Percentiles rank a stretch among this genome's conserved stretches.
Evolutionary conservation across 2,329 filamentous ascomycete species (phyloP).

Genomic region (Aureobasidium sp.): DNA sequence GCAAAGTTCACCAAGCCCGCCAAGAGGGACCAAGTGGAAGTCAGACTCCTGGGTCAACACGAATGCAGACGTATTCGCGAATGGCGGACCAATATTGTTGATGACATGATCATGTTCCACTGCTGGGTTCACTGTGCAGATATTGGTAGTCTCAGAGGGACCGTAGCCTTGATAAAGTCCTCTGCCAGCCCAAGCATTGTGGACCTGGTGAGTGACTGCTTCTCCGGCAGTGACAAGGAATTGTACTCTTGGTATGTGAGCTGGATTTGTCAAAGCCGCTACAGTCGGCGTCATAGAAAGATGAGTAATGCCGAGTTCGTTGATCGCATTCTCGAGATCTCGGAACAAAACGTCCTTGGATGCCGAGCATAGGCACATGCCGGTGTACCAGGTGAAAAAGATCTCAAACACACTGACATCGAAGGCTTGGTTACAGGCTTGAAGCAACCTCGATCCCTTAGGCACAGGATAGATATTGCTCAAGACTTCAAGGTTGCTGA

Average conservation of each 20-base stretch:
- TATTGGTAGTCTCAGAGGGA: constrained; percentile 80
- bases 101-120: constrained; percentile 54
- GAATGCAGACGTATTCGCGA: constrained; percentile 69
- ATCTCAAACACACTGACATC: constrained; percentile 87
- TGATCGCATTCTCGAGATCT: constrained; percentile 63
- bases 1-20: constrained; percentile 74
- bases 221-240: constrained; percentile 80
- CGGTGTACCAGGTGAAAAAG: constrained; percentile 72
- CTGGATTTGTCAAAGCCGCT: constrained; percentile 63
- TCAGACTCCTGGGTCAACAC: constrained; percentile 44
- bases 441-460: constrained; percentile 56
- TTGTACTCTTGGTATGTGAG: constrained; percentile 60
- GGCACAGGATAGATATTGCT: constrained; percentile 57
- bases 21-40: constrained; percentile 55
- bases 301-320: constrained; percentile 61
- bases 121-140: constrained; percentile 64
- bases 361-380: constrained; percentile 71
- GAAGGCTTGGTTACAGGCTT: constrained; percentile 78
- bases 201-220: constrained; percentile 65
- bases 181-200: constrained; percentile 58
- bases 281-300: constrained; percentile 82
- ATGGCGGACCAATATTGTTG: constrained; percentile 67
- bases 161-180: constrained; percentile 76
- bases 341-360: constrained; percentile 66
- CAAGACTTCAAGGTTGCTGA: constrained; percentile 66